Conservation (phyloP, 805 yeast species). For the Lipomyces yamanashiensis region DNA sequence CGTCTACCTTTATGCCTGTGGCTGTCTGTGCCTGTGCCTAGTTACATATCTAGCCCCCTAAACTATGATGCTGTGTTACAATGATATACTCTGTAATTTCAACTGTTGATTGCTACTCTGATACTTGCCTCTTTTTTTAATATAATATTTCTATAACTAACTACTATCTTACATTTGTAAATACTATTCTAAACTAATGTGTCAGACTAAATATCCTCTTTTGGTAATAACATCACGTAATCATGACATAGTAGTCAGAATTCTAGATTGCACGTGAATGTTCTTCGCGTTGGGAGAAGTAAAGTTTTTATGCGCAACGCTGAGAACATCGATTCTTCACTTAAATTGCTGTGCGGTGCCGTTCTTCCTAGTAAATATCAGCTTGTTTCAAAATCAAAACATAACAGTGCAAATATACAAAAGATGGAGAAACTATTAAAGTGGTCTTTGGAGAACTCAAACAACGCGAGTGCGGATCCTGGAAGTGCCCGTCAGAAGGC, state of each 20-base stretch:
- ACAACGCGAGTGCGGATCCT: constrained; percentile 69
- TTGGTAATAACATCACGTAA: not conserved
- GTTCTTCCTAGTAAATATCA: not conserved
- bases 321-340: not conserved
- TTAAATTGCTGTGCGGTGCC: not conserved
- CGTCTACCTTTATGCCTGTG: too few species aligned
- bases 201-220: too few species aligned
- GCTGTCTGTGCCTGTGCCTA: too few species aligned
- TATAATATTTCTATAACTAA: too few species aligned
- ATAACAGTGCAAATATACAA: not conserved
- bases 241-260: not conserved
- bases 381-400: not conserved
- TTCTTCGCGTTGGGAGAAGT: constrained; percentile 12
- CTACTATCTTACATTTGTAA: too few species aligned
- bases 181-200: too few species aligned
- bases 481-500: constrained; percentile 66
- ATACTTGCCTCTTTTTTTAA: too few species aligned
- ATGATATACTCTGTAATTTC: too few species aligned
- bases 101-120: too few species aligned
- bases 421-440: constrained; percentile 85
- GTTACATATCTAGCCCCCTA: too few species aligned
- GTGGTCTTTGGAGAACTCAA: constrained; percentile 86
- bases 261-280: constrained; percentile 24
- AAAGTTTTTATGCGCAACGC: not conserved
- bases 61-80: too few species aligned